These are phyloP conservation scores for Podospora anserina DNA, from an alignment of 495 filamentous ascomycete species.

Conservation along the genomic window DNA sequence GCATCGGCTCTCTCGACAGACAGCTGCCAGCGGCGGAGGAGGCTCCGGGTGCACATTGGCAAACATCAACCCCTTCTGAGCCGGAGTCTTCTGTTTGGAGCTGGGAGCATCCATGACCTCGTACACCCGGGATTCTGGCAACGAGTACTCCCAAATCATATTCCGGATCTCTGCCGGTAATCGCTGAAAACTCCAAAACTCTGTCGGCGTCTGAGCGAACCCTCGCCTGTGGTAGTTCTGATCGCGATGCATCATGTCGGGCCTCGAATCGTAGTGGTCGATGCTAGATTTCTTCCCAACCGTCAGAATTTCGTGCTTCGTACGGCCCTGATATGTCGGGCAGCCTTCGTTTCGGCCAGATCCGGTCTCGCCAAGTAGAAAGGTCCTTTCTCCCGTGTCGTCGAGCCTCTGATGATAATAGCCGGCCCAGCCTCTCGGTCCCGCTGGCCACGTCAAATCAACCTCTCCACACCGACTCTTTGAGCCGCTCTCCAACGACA, in stretches of 20 bases:
- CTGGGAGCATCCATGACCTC: conserved; percentile 48
- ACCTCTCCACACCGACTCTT: conserved; percentile 22
- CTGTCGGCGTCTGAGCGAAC: conserved; percentile 25
- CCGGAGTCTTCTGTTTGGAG: conserved; percentile 38
- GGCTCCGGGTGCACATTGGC: conserved; percentile 48
- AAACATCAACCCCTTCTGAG: conserved; percentile 46
- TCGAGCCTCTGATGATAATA: conserved; percentile 26
- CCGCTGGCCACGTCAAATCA: conserved; percentile 29
- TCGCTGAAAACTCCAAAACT: conserved; percentile 29
- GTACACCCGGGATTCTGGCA: conserved; percentile 47
- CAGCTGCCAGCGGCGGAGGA: conserved; percentile 45
- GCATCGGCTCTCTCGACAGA: conserved; percentile 47
- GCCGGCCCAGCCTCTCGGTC: conserved; percentile 30
- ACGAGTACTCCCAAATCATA: conserved; percentile 46
- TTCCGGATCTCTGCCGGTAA: conserved; percentile 39
- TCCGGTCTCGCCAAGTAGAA: conserved; percentile 16
- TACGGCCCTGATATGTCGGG: conserved; percentile 1
- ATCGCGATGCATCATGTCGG: conserved; percentile 23
- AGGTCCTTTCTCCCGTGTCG: conserved; percentile 18
- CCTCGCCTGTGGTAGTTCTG: conserved; percentile 25
- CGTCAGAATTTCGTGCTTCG: not conserved
- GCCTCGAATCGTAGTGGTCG: not conserved
- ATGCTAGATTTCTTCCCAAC: conserved; percentile 5
- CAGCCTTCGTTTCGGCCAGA: conserved; percentile 7
- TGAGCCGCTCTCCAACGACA: conserved; percentile 29